A percentile compares a stretch with the other conserved stretches of the same genome.
Conservation (phyloP, 495 filamentous ascomycete genomes). For the Choiromyces venosus region DNA sequence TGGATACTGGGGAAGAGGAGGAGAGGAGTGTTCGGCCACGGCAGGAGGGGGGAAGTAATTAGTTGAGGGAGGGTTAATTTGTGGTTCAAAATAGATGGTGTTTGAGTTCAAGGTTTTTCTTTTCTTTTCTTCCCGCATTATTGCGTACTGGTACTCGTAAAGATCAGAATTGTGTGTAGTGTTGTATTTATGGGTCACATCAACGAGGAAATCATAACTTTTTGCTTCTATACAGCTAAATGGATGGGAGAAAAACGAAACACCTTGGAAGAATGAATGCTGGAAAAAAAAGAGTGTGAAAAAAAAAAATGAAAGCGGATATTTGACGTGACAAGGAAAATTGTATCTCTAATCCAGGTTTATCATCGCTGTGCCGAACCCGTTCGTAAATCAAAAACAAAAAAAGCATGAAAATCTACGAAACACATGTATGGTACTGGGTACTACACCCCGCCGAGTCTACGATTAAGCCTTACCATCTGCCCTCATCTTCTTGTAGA, state of each 20-base stretch:
- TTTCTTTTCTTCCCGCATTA: not conserved
- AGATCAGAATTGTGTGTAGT: not conserved
- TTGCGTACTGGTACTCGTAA: not conserved
- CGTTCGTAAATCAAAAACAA: conserved; percentile 1
- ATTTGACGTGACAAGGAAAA: conserved; percentile 17
- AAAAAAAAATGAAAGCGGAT: not conserved
- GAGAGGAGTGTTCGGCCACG: conserved; percentile 33
- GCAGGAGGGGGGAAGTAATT: not conserved
- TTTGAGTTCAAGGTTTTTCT: not conserved
- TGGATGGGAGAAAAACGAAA: not conserved
- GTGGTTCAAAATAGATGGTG: not conserved
- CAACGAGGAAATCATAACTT: not conserved
- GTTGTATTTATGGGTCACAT: not conserved
- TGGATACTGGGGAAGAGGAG: conserved; percentile 49
- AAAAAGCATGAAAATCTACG: conserved; percentile 1
- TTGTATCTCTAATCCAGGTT: conserved; percentile 13
- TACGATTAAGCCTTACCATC: not conserved
- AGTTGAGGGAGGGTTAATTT: not conserved
- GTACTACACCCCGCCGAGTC: not conserved
- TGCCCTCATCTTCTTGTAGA: conserved; percentile 60
- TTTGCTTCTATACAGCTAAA: not conserved
- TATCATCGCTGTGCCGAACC: conserved; percentile 3
- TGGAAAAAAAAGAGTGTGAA: not conserved
- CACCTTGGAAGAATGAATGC: not conserved
- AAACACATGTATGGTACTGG: not conserved